Evolutionary conservation across 2,329 filamentous ascomycete genomes (phyloP).

Genomic region (Arthrobotrys conoides): DNA sequence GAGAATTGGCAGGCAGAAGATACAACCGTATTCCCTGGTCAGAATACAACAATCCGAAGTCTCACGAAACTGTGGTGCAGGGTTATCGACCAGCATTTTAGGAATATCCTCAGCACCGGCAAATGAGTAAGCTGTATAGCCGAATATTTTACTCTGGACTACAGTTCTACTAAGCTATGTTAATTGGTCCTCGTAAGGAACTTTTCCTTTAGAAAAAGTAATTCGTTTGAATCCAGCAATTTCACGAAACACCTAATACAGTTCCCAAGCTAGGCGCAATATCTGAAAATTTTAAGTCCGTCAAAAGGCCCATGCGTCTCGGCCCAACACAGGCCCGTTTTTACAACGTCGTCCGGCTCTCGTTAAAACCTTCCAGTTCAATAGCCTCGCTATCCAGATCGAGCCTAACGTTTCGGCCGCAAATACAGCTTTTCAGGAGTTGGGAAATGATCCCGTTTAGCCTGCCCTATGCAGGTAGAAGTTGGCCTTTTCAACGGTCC

Average conservation of each 20-base stretch:
- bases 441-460: slow-evolving; percentile 23
- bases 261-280: not conserved
- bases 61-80: too few species aligned
- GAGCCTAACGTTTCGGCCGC: slow-evolving; percentile 3
- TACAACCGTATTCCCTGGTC: too few species aligned
- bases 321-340: slow-evolving; percentile 52
- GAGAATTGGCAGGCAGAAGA: too few species aligned
- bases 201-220: not conserved
- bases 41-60: too few species aligned
- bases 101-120: not conserved
- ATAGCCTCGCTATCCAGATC: slow-evolving; percentile 18
- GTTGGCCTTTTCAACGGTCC: slow-evolving; percentile 39
- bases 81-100: not conserved
- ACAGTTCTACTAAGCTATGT: not conserved
- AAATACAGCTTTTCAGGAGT: not conserved
- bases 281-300: slow-evolving; percentile 29
- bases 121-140: not conserved
- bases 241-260: not conserved
- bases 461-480: slow-evolving; percentile 15
- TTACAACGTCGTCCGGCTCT: slow-evolving; percentile 10
- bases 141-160: not conserved
- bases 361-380: slow-evolving; percentile 31
- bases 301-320: slow-evolving; percentile 33
- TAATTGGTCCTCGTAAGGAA: not conserved
- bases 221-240: not conserved